Conservation (phyloP, 2,329 filamentous ascomycete species). For the Sclerotinia nivalis region DNA sequence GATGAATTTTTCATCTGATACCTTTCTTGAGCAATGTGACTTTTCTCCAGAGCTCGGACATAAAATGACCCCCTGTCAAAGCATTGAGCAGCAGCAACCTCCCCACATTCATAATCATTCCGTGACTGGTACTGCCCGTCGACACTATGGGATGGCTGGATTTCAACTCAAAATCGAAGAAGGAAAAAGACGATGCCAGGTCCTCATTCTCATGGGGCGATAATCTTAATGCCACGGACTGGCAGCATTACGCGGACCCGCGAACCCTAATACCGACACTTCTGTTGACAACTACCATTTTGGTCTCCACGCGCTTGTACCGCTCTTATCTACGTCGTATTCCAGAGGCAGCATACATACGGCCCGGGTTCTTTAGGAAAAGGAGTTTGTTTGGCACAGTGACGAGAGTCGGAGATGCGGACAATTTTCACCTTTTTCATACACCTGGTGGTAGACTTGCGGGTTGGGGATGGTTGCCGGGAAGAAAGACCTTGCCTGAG, state of each 20-base stretch:
- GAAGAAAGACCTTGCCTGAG: constrained; percentile 64
- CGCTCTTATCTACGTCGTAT: constrained; percentile 81
- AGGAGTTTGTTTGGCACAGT: constrained; percentile 81
- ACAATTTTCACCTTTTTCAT: constrained; percentile 93
- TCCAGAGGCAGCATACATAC: constrained; percentile 73
- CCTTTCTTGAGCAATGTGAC: not conserved
- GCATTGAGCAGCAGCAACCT: constrained; percentile 1
- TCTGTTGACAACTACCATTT: constrained; percentile 55
- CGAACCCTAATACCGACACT: constrained; percentile 55
- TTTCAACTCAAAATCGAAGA: constrained; percentile 45
- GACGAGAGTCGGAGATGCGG: constrained; percentile 92
- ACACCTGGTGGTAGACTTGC: constrained; percentile 84
- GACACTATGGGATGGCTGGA: constrained; percentile 51
- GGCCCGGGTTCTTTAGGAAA: constrained; percentile 70
- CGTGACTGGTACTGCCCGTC: constrained; percentile 20
- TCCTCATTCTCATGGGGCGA: constrained; percentile 46
- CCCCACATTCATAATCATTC: constrained; percentile 13
- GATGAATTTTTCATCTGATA: constrained; percentile 9
- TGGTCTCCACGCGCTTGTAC: constrained; percentile 62
- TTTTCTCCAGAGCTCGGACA: constrained; percentile 17
- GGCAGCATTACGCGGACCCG: constrained; percentile 57
- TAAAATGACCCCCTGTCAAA: constrained; percentile 13
- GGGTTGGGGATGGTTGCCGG: constrained; percentile 89
- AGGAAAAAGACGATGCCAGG: constrained; percentile 39
- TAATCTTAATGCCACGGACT: constrained; percentile 51